Evolutionary conservation across 495 filamentous ascomycete species (phyloP).

Genomic region (Podospora comata): DNA sequence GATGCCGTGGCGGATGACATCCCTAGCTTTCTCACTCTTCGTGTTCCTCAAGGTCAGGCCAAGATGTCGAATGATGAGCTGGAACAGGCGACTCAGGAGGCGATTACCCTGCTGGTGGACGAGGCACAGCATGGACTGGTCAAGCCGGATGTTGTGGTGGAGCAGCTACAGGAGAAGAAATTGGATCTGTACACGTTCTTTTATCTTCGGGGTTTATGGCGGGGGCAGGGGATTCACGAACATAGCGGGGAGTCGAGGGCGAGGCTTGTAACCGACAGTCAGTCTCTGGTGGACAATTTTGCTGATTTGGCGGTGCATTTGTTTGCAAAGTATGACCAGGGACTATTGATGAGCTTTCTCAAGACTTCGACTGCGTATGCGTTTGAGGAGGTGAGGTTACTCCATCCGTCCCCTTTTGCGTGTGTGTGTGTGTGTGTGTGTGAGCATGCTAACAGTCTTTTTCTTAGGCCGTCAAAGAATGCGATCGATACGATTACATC

Average conservation of each 20-base stretch:
- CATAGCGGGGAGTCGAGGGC: slow-evolving; percentile 43
- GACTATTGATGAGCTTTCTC: slow-evolving; percentile 81
- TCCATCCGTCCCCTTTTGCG: not conserved
- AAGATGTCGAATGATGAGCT: slow-evolving; percentile 67
- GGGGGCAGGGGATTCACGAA: slow-evolving; percentile 55
- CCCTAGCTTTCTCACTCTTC: slow-evolving; percentile 78
- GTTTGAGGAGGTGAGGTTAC: slow-evolving; percentile 58
- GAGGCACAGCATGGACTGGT: slow-evolving; percentile 88
- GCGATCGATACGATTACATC: slow-evolving; percentile 72
- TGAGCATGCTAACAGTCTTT: slow-evolving; percentile 11
- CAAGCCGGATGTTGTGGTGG: slow-evolving; percentile 69
- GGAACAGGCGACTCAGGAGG: slow-evolving; percentile 71
- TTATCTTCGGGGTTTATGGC: slow-evolving; percentile 85
- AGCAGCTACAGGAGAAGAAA: slow-evolving; percentile 60
- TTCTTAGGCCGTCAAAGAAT: slow-evolving; percentile 64
- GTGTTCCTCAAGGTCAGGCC: slow-evolving; percentile 71
- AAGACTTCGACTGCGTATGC: slow-evolving; percentile 76
- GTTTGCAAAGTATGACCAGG: slow-evolving; percentile 78
- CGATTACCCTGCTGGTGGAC: slow-evolving; percentile 80
- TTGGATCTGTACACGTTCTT: slow-evolving; percentile 79
- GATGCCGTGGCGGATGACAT: slow-evolving; percentile 87
- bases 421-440: too few relatives aligned
- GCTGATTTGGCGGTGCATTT: slow-evolving; percentile 81
- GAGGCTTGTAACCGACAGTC: slow-evolving; percentile 55
- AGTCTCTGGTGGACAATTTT: slow-evolving; percentile 75